Evolutionary conservation across 1,139 yeast genomes (phyloP).

Genomic region (Hansenula sp.): DNA sequence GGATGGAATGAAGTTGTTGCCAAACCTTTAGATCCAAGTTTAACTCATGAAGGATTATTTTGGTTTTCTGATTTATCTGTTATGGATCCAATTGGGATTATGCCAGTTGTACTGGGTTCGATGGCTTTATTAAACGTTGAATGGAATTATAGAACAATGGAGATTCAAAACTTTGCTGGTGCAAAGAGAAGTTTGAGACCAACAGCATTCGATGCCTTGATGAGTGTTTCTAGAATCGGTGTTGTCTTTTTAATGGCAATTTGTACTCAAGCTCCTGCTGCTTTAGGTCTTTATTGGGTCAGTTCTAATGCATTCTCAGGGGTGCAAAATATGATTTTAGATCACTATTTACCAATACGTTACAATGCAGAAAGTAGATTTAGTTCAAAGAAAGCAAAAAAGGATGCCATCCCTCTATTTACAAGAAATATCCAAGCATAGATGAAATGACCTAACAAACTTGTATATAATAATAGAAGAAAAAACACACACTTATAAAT

Average conservation of each 20-base stretch:
- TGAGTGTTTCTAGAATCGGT: conserved; percentile 69
- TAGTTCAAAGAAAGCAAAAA: conserved; percentile 6
- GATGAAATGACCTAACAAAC: neutral
- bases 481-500: neutral
- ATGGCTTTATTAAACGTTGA: conserved; percentile 75
- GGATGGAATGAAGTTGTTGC: conserved; percentile 40
- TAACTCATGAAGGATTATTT: conserved; percentile 50
- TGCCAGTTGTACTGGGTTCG: conserved; percentile 71
- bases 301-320: conserved; percentile 77
- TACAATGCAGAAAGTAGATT: conserved; percentile 6
- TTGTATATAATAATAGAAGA: neutral
- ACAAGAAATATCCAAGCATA: conserved; percentile 7
- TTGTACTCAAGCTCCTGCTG: conserved; percentile 81
- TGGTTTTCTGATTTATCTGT: conserved; percentile 62
- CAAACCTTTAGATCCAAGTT: conserved; percentile 47
- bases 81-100: conserved; percentile 57
- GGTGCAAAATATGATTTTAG: conserved; percentile 70
- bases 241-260: conserved; percentile 80
- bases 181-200: conserved; percentile 36
- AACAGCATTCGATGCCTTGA: conserved; percentile 54
- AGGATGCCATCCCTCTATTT: conserved; percentile 14
- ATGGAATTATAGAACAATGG: conserved; percentile 63
- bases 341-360: conserved; percentile 36
- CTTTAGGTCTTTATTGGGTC: conserved; percentile 80
- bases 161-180: conserved; percentile 16